Evolutionary conservation across 2,329 filamentous ascomycete genomes (phyloP), one percentile per base, ranked within the genome.

Genomic region (Coniosporium tulheliwenetii): DNA sequence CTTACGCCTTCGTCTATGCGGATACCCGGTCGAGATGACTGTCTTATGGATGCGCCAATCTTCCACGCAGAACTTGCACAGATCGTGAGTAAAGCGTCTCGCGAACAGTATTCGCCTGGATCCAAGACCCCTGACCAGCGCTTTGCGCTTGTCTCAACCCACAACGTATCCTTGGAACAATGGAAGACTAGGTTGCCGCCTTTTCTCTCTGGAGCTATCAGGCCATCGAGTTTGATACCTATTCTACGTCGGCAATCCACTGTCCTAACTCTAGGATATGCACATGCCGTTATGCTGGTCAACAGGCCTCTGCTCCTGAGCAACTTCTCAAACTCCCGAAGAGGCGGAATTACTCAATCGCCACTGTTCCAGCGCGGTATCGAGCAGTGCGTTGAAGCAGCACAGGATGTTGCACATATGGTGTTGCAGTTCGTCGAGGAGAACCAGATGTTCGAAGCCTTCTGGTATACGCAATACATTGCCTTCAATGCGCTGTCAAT

Each of bases 401-500:
- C 70, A 8, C 60, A 63, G 43, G 55, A 55, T 0, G 64, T 67
- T 1, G 56, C 71, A 0, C 57, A 66, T 16, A 62, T 60, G 1
- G 63, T 69, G 7, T 60, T 66, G 39, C 55, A 58, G 9, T 55
- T 67, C 29, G 60, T 61, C 15, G 48, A 54, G 1, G 58, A 61
- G 5, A 59, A 53, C 8, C 56, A 58, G 32, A 57, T 65, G 2
- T 69, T 66, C 39, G 61, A 67, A 39, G 63, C 65, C 0, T 64
- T 70, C 33, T 72, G 69, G 65, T 71, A 67, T 51, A 72, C 66
- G 16, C 65, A 69, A 32, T 72, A 71, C 45, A 66, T 71, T 3
- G 64, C 67, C 0, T 73, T 73, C 42, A 73, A 68, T 45, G 69
- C 70, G 1, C 57, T 75, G 0, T 66, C 67, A 0, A 67, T 73